A percentile compares a stretch with the other conserved stretches of the same genome.
phyloP scores from a whole-genome alignment of 768 basidiomycete species.

The Lactifluus piperatus region DNA sequence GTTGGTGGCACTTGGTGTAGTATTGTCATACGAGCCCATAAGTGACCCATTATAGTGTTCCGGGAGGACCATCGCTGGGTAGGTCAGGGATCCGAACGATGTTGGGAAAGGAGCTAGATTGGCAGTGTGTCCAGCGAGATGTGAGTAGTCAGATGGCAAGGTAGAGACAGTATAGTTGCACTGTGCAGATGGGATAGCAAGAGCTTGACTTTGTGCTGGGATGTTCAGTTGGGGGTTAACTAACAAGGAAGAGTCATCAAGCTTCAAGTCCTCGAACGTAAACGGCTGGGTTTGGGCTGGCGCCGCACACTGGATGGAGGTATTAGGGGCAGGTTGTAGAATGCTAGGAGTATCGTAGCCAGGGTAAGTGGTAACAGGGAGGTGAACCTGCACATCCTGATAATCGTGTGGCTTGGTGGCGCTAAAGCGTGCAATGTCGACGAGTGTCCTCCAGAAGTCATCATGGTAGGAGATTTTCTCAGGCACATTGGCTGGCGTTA shows the following conservation, averaged over 20 bases:
- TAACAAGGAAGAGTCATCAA: neutral
- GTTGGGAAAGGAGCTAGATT: neutral
- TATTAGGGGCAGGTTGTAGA: neutral
- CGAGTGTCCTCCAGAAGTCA: neutral
- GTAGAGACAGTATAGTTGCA: neutral
- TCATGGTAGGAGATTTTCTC: neutral
- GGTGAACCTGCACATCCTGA: neutral
- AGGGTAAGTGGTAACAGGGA: neutral
- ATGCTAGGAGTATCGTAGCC: neutral
- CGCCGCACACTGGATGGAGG: neutral
- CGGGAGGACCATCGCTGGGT: neutral
- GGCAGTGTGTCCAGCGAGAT: neutral
- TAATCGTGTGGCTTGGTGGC: neutral
- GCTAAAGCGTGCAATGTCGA: neutral
- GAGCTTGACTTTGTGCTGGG: neutral
- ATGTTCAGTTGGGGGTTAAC: neutral
- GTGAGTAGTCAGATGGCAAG: neutral
- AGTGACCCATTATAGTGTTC: neutral
- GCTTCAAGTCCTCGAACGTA: neutral
- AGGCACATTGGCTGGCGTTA: neutral
- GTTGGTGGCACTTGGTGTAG: neutral
- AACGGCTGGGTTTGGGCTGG: neutral
- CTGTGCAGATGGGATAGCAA: neutral
- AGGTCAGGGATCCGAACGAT: neutral
- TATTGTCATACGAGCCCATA: neutral